phyloP scores from a whole-genome alignment of 139 green algal species.

The Closterium sp. region DNA sequence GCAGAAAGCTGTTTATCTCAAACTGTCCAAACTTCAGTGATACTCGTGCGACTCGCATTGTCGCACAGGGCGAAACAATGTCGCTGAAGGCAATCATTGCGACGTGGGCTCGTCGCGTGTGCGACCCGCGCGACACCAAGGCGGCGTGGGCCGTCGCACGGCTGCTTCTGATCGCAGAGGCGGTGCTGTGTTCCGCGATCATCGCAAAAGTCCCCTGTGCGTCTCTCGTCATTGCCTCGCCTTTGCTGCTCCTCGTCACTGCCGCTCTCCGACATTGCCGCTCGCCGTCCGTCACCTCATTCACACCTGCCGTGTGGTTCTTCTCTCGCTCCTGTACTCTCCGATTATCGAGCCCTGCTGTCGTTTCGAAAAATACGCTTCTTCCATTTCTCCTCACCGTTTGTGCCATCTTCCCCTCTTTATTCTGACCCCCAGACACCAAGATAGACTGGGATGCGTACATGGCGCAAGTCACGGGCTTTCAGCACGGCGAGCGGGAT shows the following conservation, averaged over 20 bases:
- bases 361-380: no score
- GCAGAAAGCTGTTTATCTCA: no score
- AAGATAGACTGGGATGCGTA: conserved; percentile 66
- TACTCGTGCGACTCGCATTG: no score
- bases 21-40: no score
- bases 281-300: no score
- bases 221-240: neutral
- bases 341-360: no score
- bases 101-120: conserved; percentile 4
- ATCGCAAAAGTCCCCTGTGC: conserved; percentile 27
- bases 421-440: conserved; percentile 12
- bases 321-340: conserved; percentile 63
- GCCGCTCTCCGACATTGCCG: no score
- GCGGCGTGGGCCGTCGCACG: conserved; percentile 4
- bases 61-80: no score
- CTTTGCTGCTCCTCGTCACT: neutral
- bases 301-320: neutral
- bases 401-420: conserved; percentile 51
- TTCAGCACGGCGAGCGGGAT: conserved; percentile 69
- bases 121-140: conserved; percentile 18
- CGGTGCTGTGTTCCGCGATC: conserved; percentile 31
- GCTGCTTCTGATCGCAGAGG: conserved; percentile 10
- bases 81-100: no score
- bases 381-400: conserved; percentile 79
- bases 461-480: conserved; percentile 56